These are phyloP conservation scores for Beta macrorhiza DNA, from an alignment of 179 eudicot genomes.

Conservation along the genomic window DNA sequence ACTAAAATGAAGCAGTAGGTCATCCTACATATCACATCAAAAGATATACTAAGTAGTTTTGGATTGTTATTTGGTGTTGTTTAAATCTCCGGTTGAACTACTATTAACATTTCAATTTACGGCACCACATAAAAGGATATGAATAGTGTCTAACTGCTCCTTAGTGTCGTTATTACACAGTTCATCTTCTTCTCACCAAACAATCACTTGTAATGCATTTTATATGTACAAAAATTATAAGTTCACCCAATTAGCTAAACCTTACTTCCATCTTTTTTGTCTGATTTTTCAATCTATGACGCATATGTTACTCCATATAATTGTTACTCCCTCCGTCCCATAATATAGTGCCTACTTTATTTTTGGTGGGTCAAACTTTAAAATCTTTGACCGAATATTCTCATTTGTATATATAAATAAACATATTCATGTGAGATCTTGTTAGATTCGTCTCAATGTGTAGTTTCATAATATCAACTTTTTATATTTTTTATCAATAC, in stretches of 20 bases:
- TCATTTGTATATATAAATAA: too few relatives aligned
- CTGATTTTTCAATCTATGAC: slow-evolving; percentile 9
- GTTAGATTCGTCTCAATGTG: too few relatives aligned
- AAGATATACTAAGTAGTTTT: not conserved
- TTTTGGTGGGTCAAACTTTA: too few relatives aligned
- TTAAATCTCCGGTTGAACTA: slow-evolving; percentile 10
- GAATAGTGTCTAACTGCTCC: slow-evolving; percentile 22
- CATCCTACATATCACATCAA: slow-evolving; percentile 1
- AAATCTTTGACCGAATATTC: too few relatives aligned
- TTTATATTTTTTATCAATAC: too few relatives aligned
- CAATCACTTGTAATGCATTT: not conserved
- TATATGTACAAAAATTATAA: not conserved
- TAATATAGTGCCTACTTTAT: too few relatives aligned
- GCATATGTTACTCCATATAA: slow-evolving; percentile 1
- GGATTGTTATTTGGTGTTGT: slow-evolving; percentile 6
- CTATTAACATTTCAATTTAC: not conserved
- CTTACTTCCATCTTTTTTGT: slow-evolving; percentile 11
- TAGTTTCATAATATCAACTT: too few relatives aligned
- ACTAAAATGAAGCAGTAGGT: not conserved
- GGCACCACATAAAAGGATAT: not conserved
- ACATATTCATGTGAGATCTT: too few relatives aligned
- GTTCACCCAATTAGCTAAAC: slow-evolving; percentile 3
- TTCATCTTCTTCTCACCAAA: slow-evolving; percentile 24
- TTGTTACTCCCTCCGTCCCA: too few relatives aligned
- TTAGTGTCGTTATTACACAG: slow-evolving; percentile 21